phyloP scores from a whole-genome alignment of 192 early-diverging fungal species.

The Mortierella alpina region DNA sequence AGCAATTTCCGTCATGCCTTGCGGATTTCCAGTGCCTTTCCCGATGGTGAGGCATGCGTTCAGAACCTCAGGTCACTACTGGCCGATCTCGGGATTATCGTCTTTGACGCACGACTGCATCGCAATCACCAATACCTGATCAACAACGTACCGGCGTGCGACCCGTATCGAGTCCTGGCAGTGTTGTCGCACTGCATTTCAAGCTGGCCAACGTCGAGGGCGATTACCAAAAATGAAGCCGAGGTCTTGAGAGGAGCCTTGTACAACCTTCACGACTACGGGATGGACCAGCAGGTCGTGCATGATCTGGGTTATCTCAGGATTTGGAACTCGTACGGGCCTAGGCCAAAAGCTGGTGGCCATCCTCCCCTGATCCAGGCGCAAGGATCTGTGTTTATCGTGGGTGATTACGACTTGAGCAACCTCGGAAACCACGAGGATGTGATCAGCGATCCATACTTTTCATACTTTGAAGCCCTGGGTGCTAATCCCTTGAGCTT shows the following conservation, averaged over 20 bases:
- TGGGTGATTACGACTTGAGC: background rate
- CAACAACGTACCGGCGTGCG: background rate
- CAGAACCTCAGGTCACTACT: background rate
- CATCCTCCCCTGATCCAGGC: slow-evolving; percentile 2
- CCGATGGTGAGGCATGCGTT: background rate
- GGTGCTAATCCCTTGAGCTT: background rate
- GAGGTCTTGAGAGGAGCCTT: background rate
- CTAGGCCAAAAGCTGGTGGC: background rate
- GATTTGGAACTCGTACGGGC: slow-evolving; percentile 12
- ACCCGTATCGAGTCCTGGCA: background rate
- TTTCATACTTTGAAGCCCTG: background rate
- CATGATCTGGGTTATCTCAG: slow-evolving; percentile 1
- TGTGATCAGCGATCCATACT: background rate
- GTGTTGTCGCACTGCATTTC: background rate
- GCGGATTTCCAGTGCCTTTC: background rate
- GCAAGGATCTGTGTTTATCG: background rate
- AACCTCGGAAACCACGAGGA: slow-evolving; percentile 3
- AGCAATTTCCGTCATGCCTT: background rate
- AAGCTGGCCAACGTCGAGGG: background rate
- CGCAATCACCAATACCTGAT: slow-evolving; percentile 2
- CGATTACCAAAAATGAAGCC: background rate
- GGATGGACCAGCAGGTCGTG: background rate
- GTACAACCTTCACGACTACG: no score
- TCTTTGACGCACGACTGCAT: slow-evolving; percentile 1
- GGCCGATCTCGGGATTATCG: background rate